phyloP scores from a whole-genome alignment of 73 alveolate species.

The Stentor coeruleus region DNA sequence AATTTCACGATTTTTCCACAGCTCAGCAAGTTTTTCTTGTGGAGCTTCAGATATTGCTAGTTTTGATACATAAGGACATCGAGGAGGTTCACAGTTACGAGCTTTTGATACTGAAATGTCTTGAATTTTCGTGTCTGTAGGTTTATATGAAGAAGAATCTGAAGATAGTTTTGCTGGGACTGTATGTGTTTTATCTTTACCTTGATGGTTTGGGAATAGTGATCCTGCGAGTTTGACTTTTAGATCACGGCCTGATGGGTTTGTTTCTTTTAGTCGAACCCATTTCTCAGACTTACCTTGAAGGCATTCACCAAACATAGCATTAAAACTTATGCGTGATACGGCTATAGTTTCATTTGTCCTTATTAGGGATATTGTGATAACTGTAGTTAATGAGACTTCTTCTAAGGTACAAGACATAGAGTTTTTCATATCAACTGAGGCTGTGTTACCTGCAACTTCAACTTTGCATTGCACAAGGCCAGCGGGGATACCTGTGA shows the following conservation, averaged over 20 bases:
- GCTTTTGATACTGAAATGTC: background rate
- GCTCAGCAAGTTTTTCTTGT: background rate
- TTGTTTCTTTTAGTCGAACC: background rate
- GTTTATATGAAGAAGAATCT: background rate
- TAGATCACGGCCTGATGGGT: background rate
- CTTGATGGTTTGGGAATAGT: no score
- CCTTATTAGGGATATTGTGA: background rate
- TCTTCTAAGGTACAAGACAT: background rate
- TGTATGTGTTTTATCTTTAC: no score
- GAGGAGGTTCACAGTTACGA: background rate
- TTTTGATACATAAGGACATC: background rate
- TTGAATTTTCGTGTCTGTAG: background rate
- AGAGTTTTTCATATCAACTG: background rate
- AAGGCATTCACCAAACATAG: slow-evolving; percentile 4
- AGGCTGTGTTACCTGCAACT: background rate
- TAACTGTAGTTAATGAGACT: background rate
- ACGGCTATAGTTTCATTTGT: background rate
- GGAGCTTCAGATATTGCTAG: background rate
- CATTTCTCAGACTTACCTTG: background rate
- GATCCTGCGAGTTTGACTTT: slow-evolving; percentile 4
- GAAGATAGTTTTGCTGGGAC: no score
- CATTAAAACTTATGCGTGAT: background rate
- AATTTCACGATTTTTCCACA: background rate
- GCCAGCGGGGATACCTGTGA: background rate
- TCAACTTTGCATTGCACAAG: background rate